Base-by-base conservation (phyloP, 2,329 filamentous ascomycete genomes). In the Fusarium pseudoanthophilum region DNA sequence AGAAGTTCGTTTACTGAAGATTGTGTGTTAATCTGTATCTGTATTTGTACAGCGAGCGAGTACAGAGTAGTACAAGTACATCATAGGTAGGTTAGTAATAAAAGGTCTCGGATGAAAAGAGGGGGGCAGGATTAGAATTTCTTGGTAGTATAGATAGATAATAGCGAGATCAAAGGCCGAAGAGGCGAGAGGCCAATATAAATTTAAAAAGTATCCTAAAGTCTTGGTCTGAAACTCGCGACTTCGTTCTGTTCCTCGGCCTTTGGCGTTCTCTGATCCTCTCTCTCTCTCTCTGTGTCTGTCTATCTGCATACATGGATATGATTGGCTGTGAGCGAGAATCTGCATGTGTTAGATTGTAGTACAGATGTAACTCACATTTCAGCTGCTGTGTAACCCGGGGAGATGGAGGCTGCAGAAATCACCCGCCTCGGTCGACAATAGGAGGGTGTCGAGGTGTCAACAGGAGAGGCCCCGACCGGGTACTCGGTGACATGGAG, bases 321-420 rank as follows among this genome's bases (percentile, higher is more conserved):
- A 20, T 45, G 42, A 28, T 45, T 40, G 32, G 32, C 6, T 18
- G n/a, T 26, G 24, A 11, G 32, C 7, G 49, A 26, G 49, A 36
- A 53, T 53, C 20, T 53, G 34, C 51, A 53, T 53, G 42, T 42
- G 21, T 20, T 51, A 32, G 28, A 51, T 34, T 51, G 28, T 9
- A n/a, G 28, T n/a, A 28, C 28, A n/a, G 46, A 62, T 62, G 40
- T 34, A 21, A 26, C 28, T 57, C 26, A 26, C 24, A 26, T 49
- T 48, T 37, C 57, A n/a, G 39, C 57, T 55, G 46, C 20, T 46
- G 71, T 60, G 61, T 48, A 53, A 73, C 65, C 48, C 60, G 65
- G 69, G 49, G 65, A 70, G 69, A 66, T 66, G 69, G 66, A 71
- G 66, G 70, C 71, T 73, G 57, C 66, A 71, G 66, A 42, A 24